Conservation (phyloP, 495 filamentous ascomycete genomes). For the Neurospora sp. region DNA sequence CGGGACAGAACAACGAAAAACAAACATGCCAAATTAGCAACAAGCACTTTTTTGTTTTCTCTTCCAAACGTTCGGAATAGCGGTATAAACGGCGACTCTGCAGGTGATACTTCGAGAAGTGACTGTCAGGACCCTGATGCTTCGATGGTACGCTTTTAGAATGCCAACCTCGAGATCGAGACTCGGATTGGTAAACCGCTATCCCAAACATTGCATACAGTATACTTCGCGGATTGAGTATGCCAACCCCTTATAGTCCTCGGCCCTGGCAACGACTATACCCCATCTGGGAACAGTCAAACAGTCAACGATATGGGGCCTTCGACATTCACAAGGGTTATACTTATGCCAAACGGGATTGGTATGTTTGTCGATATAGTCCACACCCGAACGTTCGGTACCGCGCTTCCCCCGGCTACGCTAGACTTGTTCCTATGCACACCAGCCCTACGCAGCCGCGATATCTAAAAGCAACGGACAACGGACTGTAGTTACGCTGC, state of each 20-base stretch:
- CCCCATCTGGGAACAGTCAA: background rate
- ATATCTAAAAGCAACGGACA: too few relatives aligned
- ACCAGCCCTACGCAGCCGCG: too few relatives aligned
- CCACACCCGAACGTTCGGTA: too few relatives aligned
- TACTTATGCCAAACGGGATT: background rate
- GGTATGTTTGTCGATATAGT: background rate
- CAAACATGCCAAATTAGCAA: background rate
- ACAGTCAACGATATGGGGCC: background rate
- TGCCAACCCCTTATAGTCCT: background rate
- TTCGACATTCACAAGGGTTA: background rate
- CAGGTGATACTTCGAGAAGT: background rate
- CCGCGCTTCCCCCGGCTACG: too few relatives aligned
- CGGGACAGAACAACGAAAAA: background rate
- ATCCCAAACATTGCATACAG: background rate
- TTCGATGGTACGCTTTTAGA: background rate
- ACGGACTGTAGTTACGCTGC: too few relatives aligned
- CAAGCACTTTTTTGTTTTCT: background rate
- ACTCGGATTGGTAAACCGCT: background rate
- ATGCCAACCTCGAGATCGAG: background rate
- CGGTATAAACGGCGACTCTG: background rate
- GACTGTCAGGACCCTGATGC: background rate
- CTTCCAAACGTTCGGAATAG: background rate
- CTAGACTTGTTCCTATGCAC: too few relatives aligned
- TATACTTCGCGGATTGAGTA: background rate
- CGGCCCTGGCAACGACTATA: background rate